Conservation (phyloP, 345 rosid genomes). For the Aquilaria yunnanensis region DNA sequence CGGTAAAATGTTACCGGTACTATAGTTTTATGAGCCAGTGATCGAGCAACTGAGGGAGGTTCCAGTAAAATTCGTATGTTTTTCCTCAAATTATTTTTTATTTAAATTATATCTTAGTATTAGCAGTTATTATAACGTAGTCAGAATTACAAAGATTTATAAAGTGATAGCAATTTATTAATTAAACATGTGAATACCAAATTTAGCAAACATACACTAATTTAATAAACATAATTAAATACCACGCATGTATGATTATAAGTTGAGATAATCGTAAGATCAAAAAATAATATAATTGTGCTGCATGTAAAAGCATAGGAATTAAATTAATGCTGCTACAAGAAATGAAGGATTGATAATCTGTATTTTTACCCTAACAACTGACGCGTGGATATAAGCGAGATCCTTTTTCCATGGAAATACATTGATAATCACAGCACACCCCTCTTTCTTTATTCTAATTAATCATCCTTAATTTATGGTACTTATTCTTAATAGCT, state of each 20-base stretch:
- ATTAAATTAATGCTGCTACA: neutral
- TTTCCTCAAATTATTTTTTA: too few relatives aligned
- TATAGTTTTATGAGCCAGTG: neutral
- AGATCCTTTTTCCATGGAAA: constrained; percentile 4
- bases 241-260: neutral
- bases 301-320: neutral
- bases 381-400: constrained; percentile 18
- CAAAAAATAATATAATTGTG: neutral
- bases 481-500: too few relatives aligned
- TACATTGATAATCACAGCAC: constrained; percentile 11
- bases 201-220: constrained; percentile 7
- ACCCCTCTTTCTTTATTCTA: neutral
- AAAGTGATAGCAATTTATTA: constrained; percentile 5
- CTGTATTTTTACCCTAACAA: constrained; percentile 7
- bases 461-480: too few relatives aligned
- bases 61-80: neutral
- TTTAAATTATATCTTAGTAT: too few relatives aligned
- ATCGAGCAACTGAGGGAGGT: constrained; percentile 25
- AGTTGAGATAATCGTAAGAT: neutral
- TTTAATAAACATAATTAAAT: neutral
- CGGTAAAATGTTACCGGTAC: constrained; percentile 7
- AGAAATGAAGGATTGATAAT: too few relatives aligned
- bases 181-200: constrained; percentile 1
- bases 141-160: neutral
- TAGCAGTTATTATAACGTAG: too few relatives aligned